Evolutionary conservation across 306 rosid genomes (phyloP).

Genomic region (Sophora flavescens): DNA sequence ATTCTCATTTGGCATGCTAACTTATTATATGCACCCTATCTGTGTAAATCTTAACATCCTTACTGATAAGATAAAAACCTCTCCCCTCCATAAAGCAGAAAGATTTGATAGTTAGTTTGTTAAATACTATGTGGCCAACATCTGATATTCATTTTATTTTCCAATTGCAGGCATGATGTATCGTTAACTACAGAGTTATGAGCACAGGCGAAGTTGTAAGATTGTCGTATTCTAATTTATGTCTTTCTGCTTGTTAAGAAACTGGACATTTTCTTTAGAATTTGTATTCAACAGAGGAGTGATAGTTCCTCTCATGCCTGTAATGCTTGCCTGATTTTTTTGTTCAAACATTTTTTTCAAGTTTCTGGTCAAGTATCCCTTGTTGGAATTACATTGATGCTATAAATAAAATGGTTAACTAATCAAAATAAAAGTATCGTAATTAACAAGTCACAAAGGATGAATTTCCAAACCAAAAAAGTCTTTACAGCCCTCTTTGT

Average conservation of each 20-base stretch:
- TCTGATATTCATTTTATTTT: slow-evolving; percentile 46
- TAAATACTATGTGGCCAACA: neutral
- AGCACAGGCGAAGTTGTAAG: slow-evolving; percentile 86
- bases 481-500: too few relatives aligned
- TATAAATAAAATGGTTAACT: neutral
- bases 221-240: slow-evolving; percentile 15
- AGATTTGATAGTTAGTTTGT: slow-evolving; percentile 15
- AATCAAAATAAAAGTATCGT: neutral
- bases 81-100: neutral
- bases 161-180: slow-evolving; percentile 88
- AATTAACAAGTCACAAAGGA: neutral
- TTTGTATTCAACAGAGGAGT: slow-evolving; percentile 29
- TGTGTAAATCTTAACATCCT: too few relatives aligned
- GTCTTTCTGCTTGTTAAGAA: neutral
- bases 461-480: too few relatives aligned
- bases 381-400: neutral
- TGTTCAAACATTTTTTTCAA: slow-evolving; percentile 14
- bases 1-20: too few relatives aligned
- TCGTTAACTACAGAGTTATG: slow-evolving; percentile 62
- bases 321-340: slow-evolving; percentile 16
- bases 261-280: neutral
- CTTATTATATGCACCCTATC: too few relatives aligned
- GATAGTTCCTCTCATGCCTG: slow-evolving; percentile 25
- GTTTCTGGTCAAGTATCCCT: neutral
- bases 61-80: too few relatives aligned